phyloP scores from a whole-genome alignment of 495 filamentous ascomycete species.

The Hypoxylon lenormandii region DNA sequence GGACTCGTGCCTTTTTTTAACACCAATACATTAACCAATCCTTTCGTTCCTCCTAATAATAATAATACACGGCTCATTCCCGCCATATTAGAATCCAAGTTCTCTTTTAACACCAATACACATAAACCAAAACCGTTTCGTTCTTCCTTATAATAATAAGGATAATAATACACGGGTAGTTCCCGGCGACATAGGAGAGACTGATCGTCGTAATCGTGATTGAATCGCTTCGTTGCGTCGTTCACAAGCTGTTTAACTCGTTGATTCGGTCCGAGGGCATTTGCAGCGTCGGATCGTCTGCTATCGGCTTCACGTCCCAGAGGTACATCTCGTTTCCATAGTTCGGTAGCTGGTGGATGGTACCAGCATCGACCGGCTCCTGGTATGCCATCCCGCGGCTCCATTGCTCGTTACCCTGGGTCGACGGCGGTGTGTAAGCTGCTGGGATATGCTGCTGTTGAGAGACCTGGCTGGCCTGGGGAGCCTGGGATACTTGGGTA shows the following conservation, averaged over 20 bases:
- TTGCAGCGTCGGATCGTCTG: conserved; percentile 58
- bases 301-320: conserved; percentile 56
- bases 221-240: no score
- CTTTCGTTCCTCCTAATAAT: neutral
- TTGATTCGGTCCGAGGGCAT: conserved; percentile 63
- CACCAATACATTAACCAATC: neutral
- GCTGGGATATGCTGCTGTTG: conserved; percentile 48
- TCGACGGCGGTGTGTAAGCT: conserved; percentile 39
- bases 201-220: no score
- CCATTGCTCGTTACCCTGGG: conserved; percentile 55
- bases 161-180: no score
- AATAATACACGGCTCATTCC: neutral
- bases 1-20: no score
- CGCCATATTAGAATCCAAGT: conserved; percentile 29
- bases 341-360: conserved; percentile 53
- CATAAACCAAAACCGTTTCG: no score
- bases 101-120: no score
- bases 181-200: no score
- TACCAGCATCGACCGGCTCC: conserved; percentile 57
- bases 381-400: conserved; percentile 59
- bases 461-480: conserved; percentile 14
- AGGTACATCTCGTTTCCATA: conserved; percentile 51
- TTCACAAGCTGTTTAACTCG: conserved; percentile 31
- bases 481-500: no score
- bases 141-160: no score